Evolutionary conservation across 2,329 filamentous ascomycete genomes (phyloP).

Genomic region (Aspergillus texensis): DNA sequence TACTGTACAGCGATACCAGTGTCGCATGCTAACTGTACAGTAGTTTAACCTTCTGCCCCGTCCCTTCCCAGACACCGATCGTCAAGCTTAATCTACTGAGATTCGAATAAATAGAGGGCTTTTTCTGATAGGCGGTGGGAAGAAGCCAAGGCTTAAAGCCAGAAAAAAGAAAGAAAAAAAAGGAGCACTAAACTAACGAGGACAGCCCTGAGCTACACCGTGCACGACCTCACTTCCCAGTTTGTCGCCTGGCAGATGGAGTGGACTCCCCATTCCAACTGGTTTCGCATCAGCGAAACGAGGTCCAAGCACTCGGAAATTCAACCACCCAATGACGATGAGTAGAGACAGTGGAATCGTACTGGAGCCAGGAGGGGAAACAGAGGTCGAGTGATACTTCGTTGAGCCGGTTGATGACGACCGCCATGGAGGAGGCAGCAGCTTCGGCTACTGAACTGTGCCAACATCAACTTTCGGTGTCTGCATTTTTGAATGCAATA

Average conservation of each 20-base stretch:
- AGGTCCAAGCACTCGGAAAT: slow-evolving; percentile 27
- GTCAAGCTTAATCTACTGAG: slow-evolving; percentile 15
- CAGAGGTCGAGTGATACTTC: slow-evolving; percentile 1
- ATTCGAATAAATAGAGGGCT: neutral
- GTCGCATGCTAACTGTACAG: neutral
- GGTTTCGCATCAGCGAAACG: slow-evolving; percentile 13
- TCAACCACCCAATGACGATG: slow-evolving; percentile 14
- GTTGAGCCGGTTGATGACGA: slow-evolving; percentile 2
- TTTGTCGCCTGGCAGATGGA: slow-evolving; percentile 11
- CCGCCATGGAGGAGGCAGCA: neutral
- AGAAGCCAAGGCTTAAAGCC: neutral
- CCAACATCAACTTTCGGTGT: neutral
- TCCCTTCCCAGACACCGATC: slow-evolving; percentile 12
- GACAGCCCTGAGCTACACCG: slow-evolving; percentile 5
- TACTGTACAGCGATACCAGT: slow-evolving; percentile 1
- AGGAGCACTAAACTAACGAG: neutral
- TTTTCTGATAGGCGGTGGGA: neutral
- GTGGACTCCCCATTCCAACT: slow-evolving; percentile 14
- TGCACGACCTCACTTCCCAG: slow-evolving; percentile 5
- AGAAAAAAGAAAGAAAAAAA: slow-evolving; percentile 2
- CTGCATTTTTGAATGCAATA: neutral
- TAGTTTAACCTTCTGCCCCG: slow-evolving; percentile 1
- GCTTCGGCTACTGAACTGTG: neutral
- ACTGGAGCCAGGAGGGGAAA: neutral
- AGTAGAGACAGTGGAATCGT: neutral